phyloP scores from a whole-genome alignment of 2,329 filamentous ascomycete genomes.

The Ustulina deusta region DNA sequence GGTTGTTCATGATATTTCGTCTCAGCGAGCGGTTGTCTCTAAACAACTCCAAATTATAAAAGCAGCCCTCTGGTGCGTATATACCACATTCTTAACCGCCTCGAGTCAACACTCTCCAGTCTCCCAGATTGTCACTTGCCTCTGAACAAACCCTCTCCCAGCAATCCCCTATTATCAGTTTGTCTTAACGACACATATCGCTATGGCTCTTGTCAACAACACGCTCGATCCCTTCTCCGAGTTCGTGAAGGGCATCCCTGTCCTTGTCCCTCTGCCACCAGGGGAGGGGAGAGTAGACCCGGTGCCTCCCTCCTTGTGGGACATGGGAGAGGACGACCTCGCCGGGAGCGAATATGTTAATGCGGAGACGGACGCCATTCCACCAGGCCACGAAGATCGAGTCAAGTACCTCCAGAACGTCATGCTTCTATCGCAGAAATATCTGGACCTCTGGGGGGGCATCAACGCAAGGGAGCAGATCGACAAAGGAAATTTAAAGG shows the following conservation, averaged over 20 bases:
- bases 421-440: background rate
- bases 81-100: background rate
- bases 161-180: no score
- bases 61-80: background rate
- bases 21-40: background rate
- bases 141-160: background rate
- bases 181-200: background rate
- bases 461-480: background rate
- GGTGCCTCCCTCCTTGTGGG: background rate
- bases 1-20: background rate
- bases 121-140: background rate
- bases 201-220: background rate
- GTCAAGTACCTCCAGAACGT: background rate
- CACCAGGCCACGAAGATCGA: background rate
- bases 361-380: background rate
- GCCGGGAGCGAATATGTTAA: background rate
- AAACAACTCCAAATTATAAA: background rate
- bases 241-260: background rate
- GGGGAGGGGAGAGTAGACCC: background rate
- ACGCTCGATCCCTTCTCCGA: background rate
- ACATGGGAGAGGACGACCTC: background rate
- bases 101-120: background rate
- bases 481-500: background rate
- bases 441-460: background rate
- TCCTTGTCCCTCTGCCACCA: background rate